These are phyloP conservation scores for Picochlorum sp. DNA, from an alignment of 139 green algal genomes.

Conservation along the genomic window DNA sequence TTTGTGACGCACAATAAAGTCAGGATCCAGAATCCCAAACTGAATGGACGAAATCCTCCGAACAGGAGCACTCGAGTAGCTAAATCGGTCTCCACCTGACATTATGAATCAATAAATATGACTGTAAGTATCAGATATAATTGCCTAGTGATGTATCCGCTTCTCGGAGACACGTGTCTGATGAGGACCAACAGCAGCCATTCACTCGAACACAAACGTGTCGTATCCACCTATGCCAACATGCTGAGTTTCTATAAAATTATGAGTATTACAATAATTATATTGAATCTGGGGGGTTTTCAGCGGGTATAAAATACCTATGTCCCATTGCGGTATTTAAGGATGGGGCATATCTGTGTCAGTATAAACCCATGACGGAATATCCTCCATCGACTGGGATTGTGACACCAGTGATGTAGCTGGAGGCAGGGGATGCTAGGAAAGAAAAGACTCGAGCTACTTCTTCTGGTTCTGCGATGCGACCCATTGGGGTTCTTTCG, in stretches of 20 bases:
- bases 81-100: constrained; percentile 18
- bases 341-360: no score
- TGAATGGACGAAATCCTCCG: constrained; percentile 79
- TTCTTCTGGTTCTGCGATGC: constrained; percentile 63
- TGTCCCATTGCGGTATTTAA: no score
- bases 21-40: constrained; percentile 90
- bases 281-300: no score
- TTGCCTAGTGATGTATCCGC: no score
- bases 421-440: constrained; percentile 49
- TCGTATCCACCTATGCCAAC: no score
- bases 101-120: background rate
- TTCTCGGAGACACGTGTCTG: no score
- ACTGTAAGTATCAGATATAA: no score
- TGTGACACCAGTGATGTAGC: constrained; percentile 73
- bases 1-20: constrained; percentile 83
- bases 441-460: constrained; percentile 64
- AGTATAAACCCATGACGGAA: constrained; percentile 11
- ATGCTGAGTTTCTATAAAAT: no score
- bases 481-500: constrained; percentile 58
- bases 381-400: constrained; percentile 78
- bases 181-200: no score
- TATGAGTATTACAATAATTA: no score
- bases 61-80: constrained; percentile 24
- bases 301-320: no score
- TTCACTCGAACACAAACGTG: no score